A percentile compares a stretch with the other conserved stretches of the same genome.
Conservation (phyloP, 306 rosid genomes). For the Trifolium subterraneum region DNA sequence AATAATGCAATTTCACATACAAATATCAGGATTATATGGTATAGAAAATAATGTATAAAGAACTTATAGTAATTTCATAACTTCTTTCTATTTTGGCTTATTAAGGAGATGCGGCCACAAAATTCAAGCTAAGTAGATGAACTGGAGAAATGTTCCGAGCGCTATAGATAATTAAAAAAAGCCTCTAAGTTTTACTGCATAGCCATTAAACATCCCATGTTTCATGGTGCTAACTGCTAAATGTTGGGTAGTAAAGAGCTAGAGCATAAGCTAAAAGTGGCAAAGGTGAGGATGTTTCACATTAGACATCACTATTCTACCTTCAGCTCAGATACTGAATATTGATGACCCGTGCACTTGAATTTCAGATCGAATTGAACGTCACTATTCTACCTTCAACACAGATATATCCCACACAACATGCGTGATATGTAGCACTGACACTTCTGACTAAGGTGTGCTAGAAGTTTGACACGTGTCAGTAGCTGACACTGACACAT, state of each 20-base stretch:
- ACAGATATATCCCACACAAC: slow-evolving; percentile 16
- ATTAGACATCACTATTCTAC: not conserved
- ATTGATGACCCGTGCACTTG: not conserved
- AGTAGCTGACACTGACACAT: not conserved
- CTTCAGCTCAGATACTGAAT: not conserved
- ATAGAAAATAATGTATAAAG: not conserved
- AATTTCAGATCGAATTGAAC: slow-evolving; percentile 13
- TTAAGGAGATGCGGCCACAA: not conserved
- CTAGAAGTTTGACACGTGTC: not conserved
- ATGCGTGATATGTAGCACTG: not conserved
- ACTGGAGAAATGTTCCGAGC: not conserved
- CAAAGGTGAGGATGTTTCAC: slow-evolving; percentile 6
- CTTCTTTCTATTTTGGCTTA: not conserved
- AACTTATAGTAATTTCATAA: slow-evolving; percentile 13
- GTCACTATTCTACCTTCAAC: slow-evolving; percentile 1
- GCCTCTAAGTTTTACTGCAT: not conserved
- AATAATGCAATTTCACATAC: not conserved
- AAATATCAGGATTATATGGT: not conserved
- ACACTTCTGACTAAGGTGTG: not conserved
- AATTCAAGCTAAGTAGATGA: not conserved
- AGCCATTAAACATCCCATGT: not conserved
- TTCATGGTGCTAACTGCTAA: not conserved
- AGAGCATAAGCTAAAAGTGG: slow-evolving; percentile 6
- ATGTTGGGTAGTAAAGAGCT: not conserved
- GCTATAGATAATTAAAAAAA: not conserved